Percentiles rank a stretch among this genome's conserved stretches.
phyloP scores from a whole-genome alignment of 495 filamentous ascomycete species.

The Penicillium parvum region DNA sequence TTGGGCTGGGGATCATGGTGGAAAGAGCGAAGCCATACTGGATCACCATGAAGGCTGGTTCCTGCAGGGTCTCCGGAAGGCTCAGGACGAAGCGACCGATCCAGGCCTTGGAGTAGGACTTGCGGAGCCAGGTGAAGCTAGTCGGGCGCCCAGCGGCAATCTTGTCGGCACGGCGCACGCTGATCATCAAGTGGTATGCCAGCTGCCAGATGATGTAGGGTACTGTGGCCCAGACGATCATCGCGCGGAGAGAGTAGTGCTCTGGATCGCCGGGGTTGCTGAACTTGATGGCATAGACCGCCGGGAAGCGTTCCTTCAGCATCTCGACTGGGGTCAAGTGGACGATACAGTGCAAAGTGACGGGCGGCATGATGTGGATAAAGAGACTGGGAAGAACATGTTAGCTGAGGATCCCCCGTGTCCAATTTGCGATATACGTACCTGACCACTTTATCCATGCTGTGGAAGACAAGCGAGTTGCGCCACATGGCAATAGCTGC shows the following conservation, averaged over 20 bases:
- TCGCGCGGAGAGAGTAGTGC: constrained; percentile 74
- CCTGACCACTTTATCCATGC: constrained; percentile 91
- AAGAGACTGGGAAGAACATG: constrained; percentile 59
- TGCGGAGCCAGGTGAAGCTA: constrained; percentile 94
- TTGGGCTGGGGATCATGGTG: constrained; percentile 88
- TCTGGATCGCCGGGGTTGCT: constrained; percentile 63
- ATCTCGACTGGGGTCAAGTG: constrained; percentile 66
- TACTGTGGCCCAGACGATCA: constrained; percentile 90
- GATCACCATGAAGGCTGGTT: constrained; percentile 90
- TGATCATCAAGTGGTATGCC: constrained; percentile 87
- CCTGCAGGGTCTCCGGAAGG: constrained; percentile 72
- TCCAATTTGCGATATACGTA: constrained; percentile 20
- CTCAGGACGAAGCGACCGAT: constrained; percentile 80
- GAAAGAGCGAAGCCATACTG: constrained; percentile 86
- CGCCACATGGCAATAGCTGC: constrained; percentile 99
- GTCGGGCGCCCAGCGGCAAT: constrained; percentile 95
- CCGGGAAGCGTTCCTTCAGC: constrained; percentile 74
- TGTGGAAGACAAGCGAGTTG: constrained; percentile 96
- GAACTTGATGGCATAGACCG: constrained; percentile 75
- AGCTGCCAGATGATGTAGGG: constrained; percentile 93
- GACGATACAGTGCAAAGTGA: constrained; percentile 84
- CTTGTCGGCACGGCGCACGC: constrained; percentile 83
- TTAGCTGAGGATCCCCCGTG: constrained; percentile 6
- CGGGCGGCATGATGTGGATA: constrained; percentile 98
- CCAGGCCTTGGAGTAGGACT: constrained; percentile 80